Evolutionary conservation across 2,329 filamentous ascomycete species (phyloP).

Genomic region (Monosporascus sp.): DNA sequence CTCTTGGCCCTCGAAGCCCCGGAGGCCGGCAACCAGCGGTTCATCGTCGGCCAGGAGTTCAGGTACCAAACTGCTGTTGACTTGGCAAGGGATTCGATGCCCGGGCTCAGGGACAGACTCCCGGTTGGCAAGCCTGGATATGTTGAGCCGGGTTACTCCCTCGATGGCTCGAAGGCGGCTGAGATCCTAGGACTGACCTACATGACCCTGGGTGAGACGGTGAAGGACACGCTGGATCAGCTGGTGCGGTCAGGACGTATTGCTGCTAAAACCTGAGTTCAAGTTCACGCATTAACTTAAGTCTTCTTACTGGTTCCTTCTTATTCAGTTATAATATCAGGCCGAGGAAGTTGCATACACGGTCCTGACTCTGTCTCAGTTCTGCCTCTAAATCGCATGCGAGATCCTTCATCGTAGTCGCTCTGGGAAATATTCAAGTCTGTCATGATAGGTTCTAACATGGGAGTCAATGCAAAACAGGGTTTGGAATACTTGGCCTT

Average conservation of each 20-base stretch:
- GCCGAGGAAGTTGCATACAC: too few relatives aligned
- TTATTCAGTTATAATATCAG: too few relatives aligned
- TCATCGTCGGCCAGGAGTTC: slow-evolving; percentile 25
- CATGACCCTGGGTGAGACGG: slow-evolving; percentile 10
- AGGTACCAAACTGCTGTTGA: slow-evolving; percentile 36
- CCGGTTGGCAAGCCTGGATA: slow-evolving; percentile 29
- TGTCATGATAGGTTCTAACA: too few relatives aligned
- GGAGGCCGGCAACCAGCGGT: slow-evolving; percentile 11
- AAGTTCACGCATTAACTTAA: neutral
- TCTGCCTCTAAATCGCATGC: too few relatives aligned
- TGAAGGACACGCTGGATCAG: slow-evolving; percentile 8
- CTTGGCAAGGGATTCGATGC: slow-evolving; percentile 21
- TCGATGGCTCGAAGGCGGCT: slow-evolving; percentile 45
- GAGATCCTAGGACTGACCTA: slow-evolving; percentile 34
- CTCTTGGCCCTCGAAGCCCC: slow-evolving; percentile 10
- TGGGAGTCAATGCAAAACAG: too few relatives aligned
- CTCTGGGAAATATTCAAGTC: too few relatives aligned
- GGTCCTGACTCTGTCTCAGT: too few relatives aligned
- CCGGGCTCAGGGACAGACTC: slow-evolving; percentile 24
- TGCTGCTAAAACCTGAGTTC: too few relatives aligned
- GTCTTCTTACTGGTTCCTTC: too few relatives aligned
- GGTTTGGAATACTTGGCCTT: too few relatives aligned
- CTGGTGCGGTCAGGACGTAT: slow-evolving; percentile 2
- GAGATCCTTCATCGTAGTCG: too few relatives aligned
- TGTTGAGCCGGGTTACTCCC: slow-evolving; percentile 30